Percentiles rank a stretch among this genome's conserved stretches.
phyloP scores from a whole-genome alignment of 305 asterid genomes.

The Caryopteris hybrid region DNA sequence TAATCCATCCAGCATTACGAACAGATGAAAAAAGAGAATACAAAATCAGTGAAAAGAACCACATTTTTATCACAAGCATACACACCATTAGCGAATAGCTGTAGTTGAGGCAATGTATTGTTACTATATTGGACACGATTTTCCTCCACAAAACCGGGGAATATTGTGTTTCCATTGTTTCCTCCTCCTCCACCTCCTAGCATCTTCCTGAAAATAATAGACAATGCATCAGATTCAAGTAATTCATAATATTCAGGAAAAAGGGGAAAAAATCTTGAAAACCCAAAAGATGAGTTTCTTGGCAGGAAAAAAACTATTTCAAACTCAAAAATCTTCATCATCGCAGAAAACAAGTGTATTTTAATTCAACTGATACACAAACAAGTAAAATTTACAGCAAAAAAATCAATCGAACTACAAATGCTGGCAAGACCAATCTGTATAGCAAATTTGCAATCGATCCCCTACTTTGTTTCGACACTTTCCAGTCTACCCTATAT shows the following conservation, averaged over 20 bases:
- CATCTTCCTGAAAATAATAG: conserved; percentile 45
- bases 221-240: conserved; percentile 21
- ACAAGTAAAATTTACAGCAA: background rate
- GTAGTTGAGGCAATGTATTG: conserved; percentile 52
- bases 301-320: background rate
- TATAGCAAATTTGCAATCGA: background rate
- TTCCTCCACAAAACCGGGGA: conserved; percentile 42
- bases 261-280: background rate
- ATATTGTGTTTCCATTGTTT: conserved; percentile 32
- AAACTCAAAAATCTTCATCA: background rate
- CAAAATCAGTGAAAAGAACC: conserved; percentile 2
- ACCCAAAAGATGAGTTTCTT: background rate
- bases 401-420: conserved; percentile 7
- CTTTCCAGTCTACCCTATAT: conserved; percentile 1
- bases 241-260: background rate
- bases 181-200: conserved; percentile 52
- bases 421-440: conserved; percentile 11
- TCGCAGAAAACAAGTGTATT: background rate
- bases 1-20: background rate
- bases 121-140: conserved; percentile 35
- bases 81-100: conserved; percentile 58
- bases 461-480: background rate
- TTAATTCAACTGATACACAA: background rate
- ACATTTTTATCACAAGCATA: conserved; percentile 13
- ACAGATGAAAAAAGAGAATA: background rate